These are phyloP conservation scores for Sutorius eximius DNA, from an alignment of 1,284 basidiomycete species.

Conservation along the genomic window DNA sequence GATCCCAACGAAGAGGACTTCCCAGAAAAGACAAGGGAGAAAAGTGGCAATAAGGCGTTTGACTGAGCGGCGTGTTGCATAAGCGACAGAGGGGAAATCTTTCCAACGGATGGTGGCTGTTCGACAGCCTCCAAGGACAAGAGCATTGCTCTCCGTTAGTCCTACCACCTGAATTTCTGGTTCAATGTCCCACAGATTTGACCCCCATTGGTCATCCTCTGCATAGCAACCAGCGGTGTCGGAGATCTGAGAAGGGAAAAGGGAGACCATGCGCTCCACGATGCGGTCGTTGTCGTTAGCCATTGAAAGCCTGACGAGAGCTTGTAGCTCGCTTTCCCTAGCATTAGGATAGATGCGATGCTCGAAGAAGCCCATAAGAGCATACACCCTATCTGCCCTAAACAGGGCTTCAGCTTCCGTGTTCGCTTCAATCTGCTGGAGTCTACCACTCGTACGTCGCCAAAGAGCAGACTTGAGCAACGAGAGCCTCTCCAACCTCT, in stretches of 20 bases:
- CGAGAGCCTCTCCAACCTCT: conserved; percentile 28
- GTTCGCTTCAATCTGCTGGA: not conserved
- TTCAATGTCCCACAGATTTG: conserved; percentile 30
- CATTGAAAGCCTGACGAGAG: conserved; percentile 29
- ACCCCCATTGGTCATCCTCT: conserved; percentile 21
- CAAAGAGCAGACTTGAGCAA: conserved; percentile 29
- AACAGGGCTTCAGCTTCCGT: conserved; percentile 4
- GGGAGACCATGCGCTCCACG: conserved; percentile 28
- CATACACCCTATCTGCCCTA: conserved; percentile 27
- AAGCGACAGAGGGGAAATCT: conserved; percentile 26
- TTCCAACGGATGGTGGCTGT: conserved; percentile 29
- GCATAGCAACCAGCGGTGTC: conserved; percentile 18
- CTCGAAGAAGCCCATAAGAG: conserved; percentile 32
- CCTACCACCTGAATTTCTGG: conserved; percentile 28
- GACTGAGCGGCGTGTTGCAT: conserved; percentile 15
- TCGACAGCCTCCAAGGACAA: conserved; percentile 32
- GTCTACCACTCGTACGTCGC: conserved; percentile 12
- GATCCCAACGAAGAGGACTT: conserved; percentile 1
- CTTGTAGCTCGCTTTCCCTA: conserved; percentile 26
- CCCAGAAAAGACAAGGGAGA: conserved; percentile 12
- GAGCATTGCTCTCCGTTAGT: conserved; percentile 18
- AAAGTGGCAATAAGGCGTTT: conserved; percentile 15
- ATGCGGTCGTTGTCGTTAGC: conserved; percentile 29
- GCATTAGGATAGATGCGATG: conserved; percentile 27
- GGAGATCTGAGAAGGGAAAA: conserved; percentile 12